Conservation (phyloP, 1,284 basidiomycete species). For the Thecaphora thlaspeos region DNA sequence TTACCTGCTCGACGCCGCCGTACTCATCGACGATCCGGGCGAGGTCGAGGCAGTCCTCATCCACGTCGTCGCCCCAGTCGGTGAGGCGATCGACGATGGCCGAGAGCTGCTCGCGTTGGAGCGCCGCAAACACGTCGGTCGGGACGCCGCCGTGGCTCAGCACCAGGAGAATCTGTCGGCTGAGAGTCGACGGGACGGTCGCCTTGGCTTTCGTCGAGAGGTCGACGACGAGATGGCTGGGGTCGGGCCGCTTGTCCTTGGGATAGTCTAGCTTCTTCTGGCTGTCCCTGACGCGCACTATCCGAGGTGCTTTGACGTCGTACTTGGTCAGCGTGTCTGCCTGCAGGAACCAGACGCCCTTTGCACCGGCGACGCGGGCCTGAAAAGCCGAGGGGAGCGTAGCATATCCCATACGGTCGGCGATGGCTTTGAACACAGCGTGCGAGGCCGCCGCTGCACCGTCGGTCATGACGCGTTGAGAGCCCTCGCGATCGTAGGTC, state of each 20-base stretch:
- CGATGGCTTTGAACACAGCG: conserved; percentile 13
- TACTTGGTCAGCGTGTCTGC: conserved; percentile 7
- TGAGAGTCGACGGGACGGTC: conserved; percentile 31
- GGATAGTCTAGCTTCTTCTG: conserved; percentile 56
- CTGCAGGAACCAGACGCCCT: conserved; percentile 38
- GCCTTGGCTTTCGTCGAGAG: conserved; percentile 15
- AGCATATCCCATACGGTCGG: conserved; percentile 4
- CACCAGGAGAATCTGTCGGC: conserved; percentile 27
- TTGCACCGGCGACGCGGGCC: conserved; percentile 45
- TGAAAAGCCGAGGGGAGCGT: conserved; percentile 38
- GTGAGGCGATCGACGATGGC: conserved; percentile 15
- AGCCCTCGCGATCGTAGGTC: conserved; percentile 4
- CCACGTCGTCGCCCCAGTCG: conserved; percentile 14
- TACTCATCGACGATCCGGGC: conserved; percentile 12
- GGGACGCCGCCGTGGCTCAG: conserved; percentile 23
- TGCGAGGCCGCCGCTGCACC: conserved; percentile 15
- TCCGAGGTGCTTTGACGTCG: conserved; percentile 5
- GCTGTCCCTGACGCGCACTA: conserved; percentile 41
- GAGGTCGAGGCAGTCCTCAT: conserved; percentile 7
- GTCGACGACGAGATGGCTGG: conserved; percentile 22
- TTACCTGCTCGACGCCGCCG: conserved; percentile 11
- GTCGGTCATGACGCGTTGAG: conserved; percentile 22
- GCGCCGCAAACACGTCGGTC: conserved; percentile 9
- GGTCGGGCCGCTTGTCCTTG: conserved; percentile 16
- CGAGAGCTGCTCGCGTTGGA: conserved; percentile 15